Percentiles rank a stretch among this genome's conserved stretches.
phyloP scores from a whole-genome alignment of 2,329 filamentous ascomycete genomes.

The Fusarium verrucosum region DNA sequence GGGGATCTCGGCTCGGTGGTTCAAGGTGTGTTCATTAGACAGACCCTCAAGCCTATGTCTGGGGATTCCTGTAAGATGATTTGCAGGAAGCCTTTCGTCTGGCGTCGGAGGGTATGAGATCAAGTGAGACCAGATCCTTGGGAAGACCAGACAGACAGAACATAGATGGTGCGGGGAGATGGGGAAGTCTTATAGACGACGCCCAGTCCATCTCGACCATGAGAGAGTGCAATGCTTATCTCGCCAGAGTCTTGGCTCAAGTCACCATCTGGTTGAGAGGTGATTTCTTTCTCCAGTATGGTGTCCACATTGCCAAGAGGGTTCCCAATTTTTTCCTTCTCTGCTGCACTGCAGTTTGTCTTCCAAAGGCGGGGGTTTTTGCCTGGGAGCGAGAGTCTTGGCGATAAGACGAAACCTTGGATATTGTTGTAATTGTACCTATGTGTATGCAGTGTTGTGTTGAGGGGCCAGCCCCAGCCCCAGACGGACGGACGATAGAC shows the following conservation, averaged over 20 bases:
- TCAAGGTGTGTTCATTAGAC: slow-evolving; percentile 8
- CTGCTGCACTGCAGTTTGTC: slow-evolving; percentile 20
- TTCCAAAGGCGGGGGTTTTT: slow-evolving; percentile 40
- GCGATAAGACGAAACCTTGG: slow-evolving; percentile 38
- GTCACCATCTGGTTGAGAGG: slow-evolving; percentile 29
- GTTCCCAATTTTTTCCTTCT: slow-evolving; percentile 42
- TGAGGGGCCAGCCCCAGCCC: too few species aligned
- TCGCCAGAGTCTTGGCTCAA: slow-evolving; percentile 26
- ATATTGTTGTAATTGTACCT: slow-evolving; percentile 35
- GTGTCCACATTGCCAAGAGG: slow-evolving; percentile 40
- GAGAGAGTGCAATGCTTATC: slow-evolving; percentile 29
- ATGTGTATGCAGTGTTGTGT: too few species aligned
- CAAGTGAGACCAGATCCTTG: slow-evolving; percentile 32
- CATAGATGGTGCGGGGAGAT: slow-evolving; percentile 27
- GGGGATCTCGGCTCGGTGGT: slow-evolving; percentile 10
- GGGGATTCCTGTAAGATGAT: slow-evolving; percentile 31
- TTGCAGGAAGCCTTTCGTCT: slow-evolving; percentile 40
- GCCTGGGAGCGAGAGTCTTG: slow-evolving; percentile 38
- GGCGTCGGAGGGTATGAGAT: slow-evolving; percentile 29
- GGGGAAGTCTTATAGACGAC: slow-evolving; percentile 42
- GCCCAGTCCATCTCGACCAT: slow-evolving; percentile 13
- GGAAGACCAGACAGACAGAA: slow-evolving; percentile 3
- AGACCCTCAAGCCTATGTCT: slow-evolving; percentile 32
- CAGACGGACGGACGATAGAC: slow-evolving; percentile 18
- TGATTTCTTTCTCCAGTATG: slow-evolving; percentile 21